Conservation (phyloP, 148 eudicot species). For the Chenopodium suecicum region DNA sequence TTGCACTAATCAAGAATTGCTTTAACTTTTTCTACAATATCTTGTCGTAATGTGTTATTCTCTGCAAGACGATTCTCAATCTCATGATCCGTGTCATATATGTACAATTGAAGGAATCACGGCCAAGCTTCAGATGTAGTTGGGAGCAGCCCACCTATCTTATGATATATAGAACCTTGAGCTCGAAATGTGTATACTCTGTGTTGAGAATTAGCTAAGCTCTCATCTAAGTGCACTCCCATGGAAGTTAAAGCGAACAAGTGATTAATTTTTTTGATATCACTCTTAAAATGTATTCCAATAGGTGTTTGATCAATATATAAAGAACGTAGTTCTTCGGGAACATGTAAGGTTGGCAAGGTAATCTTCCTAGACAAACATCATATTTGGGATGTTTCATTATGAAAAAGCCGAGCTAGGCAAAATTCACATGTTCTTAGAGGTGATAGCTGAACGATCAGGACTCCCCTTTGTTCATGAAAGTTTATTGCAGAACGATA, state of each 20-base stretch:
- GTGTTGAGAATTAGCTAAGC: not conserved
- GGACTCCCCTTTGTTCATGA: no score
- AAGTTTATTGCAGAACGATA: no score
- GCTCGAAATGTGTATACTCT: not conserved
- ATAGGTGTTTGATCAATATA: not conserved
- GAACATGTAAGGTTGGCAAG: not conserved
- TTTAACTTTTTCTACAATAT: not conserved
- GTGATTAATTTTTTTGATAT: conserved; percentile 7
- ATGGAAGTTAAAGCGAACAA: conserved; percentile 4
- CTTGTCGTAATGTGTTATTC: not conserved
- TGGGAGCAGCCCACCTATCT: no score
- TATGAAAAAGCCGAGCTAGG: conserved; percentile 9
- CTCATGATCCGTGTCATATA: conserved; percentile 11
- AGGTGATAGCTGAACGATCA: no score
- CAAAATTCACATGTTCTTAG: not conserved
- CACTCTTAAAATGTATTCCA: not conserved
- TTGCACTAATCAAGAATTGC: not conserved
- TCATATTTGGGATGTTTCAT: conserved; percentile 7
- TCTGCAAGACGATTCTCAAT: not conserved
- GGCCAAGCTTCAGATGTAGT: not conserved
- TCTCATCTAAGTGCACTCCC: not conserved
- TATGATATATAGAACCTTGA: no score
- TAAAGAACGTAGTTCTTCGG: not conserved
- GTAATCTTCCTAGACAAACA: conserved; percentile 1
- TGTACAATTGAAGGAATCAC: not conserved